phyloP scores from a whole-genome alignment of 176 grass and related monocot species.

The Puccinellia tenuiflora region DNA sequence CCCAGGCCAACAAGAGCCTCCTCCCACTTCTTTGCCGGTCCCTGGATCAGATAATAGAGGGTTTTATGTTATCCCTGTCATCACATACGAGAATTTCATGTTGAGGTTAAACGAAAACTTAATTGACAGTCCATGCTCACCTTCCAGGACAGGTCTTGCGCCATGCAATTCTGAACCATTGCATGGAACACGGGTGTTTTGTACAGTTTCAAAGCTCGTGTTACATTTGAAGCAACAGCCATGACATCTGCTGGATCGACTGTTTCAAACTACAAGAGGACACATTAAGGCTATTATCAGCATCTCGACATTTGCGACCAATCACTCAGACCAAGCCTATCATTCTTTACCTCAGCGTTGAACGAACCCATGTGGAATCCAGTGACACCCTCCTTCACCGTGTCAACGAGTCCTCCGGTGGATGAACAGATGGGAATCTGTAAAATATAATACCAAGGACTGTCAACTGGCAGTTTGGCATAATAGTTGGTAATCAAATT shows the following conservation, averaged over 20 bases:
- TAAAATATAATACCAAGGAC: neutral
- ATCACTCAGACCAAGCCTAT: neutral
- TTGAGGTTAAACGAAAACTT: neutral
- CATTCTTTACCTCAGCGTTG: conserved; percentile 44
- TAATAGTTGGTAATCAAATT: neutral
- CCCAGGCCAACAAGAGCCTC: conserved; percentile 46
- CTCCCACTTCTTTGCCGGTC: conserved; percentile 75
- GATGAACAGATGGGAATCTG: conserved; percentile 49
- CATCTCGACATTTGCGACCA: neutral
- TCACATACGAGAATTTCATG: neutral
- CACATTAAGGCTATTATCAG: neutral
- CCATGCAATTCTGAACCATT: conserved; percentile 72
- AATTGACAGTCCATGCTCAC: neutral
- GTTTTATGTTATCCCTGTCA: neutral
- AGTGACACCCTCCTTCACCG: conserved; percentile 47
- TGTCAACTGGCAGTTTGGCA: neutral
- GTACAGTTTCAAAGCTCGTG: conserved; percentile 40
- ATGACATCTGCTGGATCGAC: conserved; percentile 40
- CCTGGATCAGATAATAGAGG: conserved; percentile 28
- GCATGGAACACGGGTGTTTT: conserved; percentile 34
- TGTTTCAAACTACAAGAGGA: conserved; percentile 44
- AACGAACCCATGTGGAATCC: conserved; percentile 60
- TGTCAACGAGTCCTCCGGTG: conserved; percentile 65
- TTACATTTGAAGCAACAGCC: conserved; percentile 43
- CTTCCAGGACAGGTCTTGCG: conserved; percentile 73